Percentiles rank a stretch among this genome's conserved stretches.
phyloP scores from a whole-genome alignment of 106 monocot species.

The Amphibolis antarctica region DNA sequence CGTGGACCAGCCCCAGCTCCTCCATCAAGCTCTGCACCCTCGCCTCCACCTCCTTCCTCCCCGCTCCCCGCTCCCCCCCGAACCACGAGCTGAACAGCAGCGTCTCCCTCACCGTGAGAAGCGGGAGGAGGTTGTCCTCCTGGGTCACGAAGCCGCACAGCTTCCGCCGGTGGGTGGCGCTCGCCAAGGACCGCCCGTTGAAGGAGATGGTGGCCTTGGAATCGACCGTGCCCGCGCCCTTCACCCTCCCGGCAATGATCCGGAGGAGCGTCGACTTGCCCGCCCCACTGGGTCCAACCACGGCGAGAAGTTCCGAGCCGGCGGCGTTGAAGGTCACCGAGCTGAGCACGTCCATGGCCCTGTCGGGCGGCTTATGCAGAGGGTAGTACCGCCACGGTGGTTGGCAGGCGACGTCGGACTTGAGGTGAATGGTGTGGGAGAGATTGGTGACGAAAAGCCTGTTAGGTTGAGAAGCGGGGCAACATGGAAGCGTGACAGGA shows the following conservation, averaged over 20 bases:
- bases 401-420: not conserved
- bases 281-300: conserved; percentile 90
- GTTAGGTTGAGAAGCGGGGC: conserved; percentile 13
- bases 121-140: conserved; percentile 89
- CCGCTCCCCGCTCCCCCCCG: conserved; percentile 26
- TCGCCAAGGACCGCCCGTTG: conserved; percentile 26
- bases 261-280: conserved; percentile 95
- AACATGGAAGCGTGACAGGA: conserved; percentile 6
- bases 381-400: not conserved
- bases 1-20: conserved; percentile 51
- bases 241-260: conserved; percentile 43
- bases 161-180: conserved; percentile 29
- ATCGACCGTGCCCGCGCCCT: conserved; percentile 14
- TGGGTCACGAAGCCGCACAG: conserved; percentile 83
- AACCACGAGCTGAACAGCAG: conserved; percentile 71
- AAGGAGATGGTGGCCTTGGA: conserved; percentile 19
- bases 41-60: conserved; percentile 27
- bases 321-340: conserved; percentile 62
- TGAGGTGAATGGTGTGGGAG: conserved; percentile 22
- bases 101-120: conserved; percentile 88
- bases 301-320: conserved; percentile 64
- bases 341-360: conserved; percentile 33
- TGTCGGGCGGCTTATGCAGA: not conserved
- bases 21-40: conserved; percentile 48
- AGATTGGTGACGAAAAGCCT: conserved; percentile 2